Conservation (phyloP, 2,329 filamentous ascomycete species). For the Scedosporium aurantiacum region DNA sequence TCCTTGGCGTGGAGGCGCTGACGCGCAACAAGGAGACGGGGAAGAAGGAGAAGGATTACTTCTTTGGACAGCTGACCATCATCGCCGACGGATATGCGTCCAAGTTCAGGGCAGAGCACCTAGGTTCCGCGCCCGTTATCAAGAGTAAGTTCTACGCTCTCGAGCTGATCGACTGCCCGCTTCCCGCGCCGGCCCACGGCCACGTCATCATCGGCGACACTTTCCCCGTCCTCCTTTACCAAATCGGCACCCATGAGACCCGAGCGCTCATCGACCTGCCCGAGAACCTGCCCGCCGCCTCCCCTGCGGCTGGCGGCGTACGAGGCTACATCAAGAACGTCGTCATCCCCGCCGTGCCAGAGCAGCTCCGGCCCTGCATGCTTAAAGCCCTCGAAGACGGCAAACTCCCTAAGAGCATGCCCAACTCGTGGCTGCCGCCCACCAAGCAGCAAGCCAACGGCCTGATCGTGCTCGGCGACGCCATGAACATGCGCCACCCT, state of each 20-base stretch:
- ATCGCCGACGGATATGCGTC: constrained; percentile 87
- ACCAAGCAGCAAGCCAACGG: constrained; percentile 45
- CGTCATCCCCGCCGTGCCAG: constrained; percentile 68
- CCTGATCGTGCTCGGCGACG: constrained; percentile 79
- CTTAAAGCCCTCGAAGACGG: constrained; percentile 65
- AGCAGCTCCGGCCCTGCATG: constrained; percentile 61
- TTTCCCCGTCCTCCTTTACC: constrained; percentile 78
- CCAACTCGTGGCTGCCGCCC: constrained; percentile 86
- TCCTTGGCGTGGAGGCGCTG: constrained; percentile 71
- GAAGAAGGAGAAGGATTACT: constrained; percentile 56
- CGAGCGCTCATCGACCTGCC: constrained; percentile 83
- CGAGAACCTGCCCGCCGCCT: constrained; percentile 61
- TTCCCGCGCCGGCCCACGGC: constrained; percentile 66
- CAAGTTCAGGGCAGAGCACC: constrained; percentile 76
- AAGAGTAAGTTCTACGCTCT: constrained; percentile 88
- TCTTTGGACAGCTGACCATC: constrained; percentile 81
- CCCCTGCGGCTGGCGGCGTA: constrained; percentile 66
- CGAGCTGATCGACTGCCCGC: constrained; percentile 76
- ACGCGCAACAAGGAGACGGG: constrained; percentile 49
- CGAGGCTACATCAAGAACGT: constrained; percentile 71
- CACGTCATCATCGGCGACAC: constrained; percentile 77
- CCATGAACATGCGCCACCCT: constrained; percentile 98
- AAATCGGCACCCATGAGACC: constrained; percentile 92
- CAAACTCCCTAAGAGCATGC: constrained; percentile 74
- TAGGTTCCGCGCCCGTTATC: constrained; percentile 54